These are phyloP conservation scores for Torrubiella hemipterigena DNA, from an alignment of 2,329 filamentous ascomycete genomes.

Conservation along the genomic window DNA sequence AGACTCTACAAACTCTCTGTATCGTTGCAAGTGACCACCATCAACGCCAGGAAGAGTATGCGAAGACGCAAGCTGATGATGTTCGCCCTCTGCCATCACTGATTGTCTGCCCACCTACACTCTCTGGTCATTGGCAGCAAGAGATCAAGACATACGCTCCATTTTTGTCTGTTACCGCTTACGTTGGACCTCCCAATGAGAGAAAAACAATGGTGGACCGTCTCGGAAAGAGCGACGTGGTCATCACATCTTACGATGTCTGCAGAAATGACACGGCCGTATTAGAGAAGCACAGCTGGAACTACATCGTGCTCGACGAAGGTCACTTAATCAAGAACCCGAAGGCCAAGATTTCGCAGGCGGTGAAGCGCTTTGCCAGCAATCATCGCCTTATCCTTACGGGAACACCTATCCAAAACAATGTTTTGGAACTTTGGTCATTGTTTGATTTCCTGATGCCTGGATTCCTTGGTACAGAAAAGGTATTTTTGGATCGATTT, in stretches of 20 bases:
- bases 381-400: slow-evolving; percentile 95
- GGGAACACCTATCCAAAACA: slow-evolving; percentile 95
- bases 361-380: slow-evolving; percentile 78
- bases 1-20: slow-evolving; percentile 93
- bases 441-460: slow-evolving; percentile 99
- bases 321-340: slow-evolving; percentile 98
- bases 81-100: slow-evolving; percentile 73
- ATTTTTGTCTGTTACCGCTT: slow-evolving; percentile 80
- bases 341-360: slow-evolving; percentile 87
- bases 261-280: slow-evolving; percentile 91
- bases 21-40: slow-evolving; percentile 98
- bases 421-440: slow-evolving; percentile 93
- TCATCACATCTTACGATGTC: slow-evolving; percentile 96
- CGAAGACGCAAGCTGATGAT: slow-evolving; percentile 68
- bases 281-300: slow-evolving; percentile 77
- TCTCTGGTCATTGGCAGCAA: slow-evolving; percentile 98
- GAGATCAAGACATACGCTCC: slow-evolving; percentile 93
- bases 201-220: slow-evolving; percentile 57
- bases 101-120: slow-evolving; percentile 89
- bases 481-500: slow-evolving; percentile 92
- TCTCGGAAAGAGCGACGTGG: slow-evolving; percentile 73
- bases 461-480: slow-evolving; percentile 85
- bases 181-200: slow-evolving; percentile 79
- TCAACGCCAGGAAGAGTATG: slow-evolving; percentile 79
- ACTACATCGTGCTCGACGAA: slow-evolving; percentile 94